These are phyloP conservation scores for Globisporangium okanoganense DNA, from an alignment of 352 stramenopile species.

Conservation along the genomic window DNA sequence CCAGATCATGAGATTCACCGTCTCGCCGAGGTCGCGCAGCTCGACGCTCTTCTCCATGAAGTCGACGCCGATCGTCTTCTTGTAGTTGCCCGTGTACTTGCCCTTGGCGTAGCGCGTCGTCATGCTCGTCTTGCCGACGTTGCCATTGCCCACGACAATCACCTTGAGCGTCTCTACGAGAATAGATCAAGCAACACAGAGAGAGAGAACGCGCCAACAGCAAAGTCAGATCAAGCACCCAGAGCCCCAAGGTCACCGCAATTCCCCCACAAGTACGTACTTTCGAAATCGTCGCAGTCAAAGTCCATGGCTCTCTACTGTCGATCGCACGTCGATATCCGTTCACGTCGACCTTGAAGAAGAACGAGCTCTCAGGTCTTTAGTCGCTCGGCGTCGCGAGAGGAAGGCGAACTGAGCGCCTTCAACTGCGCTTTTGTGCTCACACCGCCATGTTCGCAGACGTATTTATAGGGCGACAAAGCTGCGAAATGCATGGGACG, in stretches of 20 bases:
- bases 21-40: slow-evolving; percentile 54
- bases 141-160: slow-evolving; percentile 81
- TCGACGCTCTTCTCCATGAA: slow-evolving; percentile 82
- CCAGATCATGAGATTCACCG: slow-evolving; percentile 80
- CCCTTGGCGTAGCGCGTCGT: slow-evolving; percentile 77
- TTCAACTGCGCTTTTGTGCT: background rate
- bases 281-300: slow-evolving; percentile 73
- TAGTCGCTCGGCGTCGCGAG: background rate
- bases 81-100: slow-evolving; percentile 77
- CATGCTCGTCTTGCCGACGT: slow-evolving; percentile 83
- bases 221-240: background rate
- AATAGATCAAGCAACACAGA: background rate
- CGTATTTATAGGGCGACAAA: slow-evolving; percentile 5
- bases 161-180: slow-evolving; percentile 70
- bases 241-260: background rate
- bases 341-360: background rate
- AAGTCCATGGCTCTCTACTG: slow-evolving; percentile 23
- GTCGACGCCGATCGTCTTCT: slow-evolving; percentile 83
- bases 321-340: background rate
- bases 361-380: background rate
- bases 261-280: slow-evolving; percentile 20
- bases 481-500: background rate
- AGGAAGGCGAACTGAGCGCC: background rate
- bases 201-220: background rate
- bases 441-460: background rate